Conservation (phyloP, 108 stramenopile genomes). For the Asterionellopsis glacialis region DNA sequence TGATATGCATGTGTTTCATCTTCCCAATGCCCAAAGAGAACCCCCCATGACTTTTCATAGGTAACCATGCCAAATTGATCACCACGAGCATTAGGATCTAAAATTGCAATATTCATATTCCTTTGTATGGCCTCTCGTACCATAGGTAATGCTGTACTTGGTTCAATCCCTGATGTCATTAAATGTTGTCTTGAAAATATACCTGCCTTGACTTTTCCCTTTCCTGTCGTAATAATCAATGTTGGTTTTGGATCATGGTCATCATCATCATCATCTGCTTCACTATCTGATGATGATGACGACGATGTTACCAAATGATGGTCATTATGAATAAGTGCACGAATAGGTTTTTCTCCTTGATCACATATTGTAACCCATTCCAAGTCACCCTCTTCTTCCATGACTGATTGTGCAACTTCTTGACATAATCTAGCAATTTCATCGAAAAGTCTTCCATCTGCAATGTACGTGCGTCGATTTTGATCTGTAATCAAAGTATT, state of each 20-base stretch:
- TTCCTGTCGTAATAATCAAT: conserved; percentile 60
- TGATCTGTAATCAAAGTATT: conserved; percentile 43
- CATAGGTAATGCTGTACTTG: conserved; percentile 58
- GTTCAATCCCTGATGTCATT: conserved; percentile 57
- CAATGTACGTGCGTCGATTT: conserved; percentile 62
- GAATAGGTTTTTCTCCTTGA: conserved; percentile 35
- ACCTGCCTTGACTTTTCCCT: conserved; percentile 75
- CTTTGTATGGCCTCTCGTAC: conserved; percentile 51
- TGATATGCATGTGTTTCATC: conserved; percentile 1
- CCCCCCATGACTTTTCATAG: conserved; percentile 43
- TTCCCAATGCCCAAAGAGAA: conserved; percentile 37
- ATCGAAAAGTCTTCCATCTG: conserved; percentile 76
- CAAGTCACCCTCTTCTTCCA: conserved; percentile 49
- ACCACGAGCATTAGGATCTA: conserved; percentile 75
- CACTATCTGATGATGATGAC: too few relatives aligned
- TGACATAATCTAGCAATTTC: conserved; percentile 50
- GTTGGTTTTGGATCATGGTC: conserved; percentile 30
- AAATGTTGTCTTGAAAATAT: conserved; percentile 70
- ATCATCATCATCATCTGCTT: background rate
- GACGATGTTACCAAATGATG: conserved; percentile 8
- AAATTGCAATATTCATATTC: conserved; percentile 59
- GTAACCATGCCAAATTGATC: conserved; percentile 55
- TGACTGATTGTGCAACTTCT: conserved; percentile 61
- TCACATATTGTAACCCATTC: conserved; percentile 65
- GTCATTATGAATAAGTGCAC: conserved; percentile 52